Base-by-base conservation (phyloP, 2,329 filamentous ascomycete genomes). In the Calonectria ilicicola region DNA sequence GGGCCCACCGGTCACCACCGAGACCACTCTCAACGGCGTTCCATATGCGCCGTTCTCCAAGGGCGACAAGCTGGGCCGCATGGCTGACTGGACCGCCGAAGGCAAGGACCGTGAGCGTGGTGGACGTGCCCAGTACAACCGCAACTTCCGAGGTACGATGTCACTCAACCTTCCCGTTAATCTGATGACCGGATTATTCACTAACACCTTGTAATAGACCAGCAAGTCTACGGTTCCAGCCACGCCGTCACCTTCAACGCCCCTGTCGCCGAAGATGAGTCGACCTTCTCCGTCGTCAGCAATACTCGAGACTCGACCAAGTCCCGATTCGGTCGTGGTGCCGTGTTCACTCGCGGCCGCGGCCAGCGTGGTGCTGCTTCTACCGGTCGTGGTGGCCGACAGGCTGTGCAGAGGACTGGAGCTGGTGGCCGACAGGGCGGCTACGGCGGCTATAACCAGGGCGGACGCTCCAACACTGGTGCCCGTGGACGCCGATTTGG, bases 11-110 rank as follows among this genome's bases (percentile, higher is more conserved):
- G 91, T 93, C 78, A 93, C 95, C 73, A 91, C 88, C 80, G 95
- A 98, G 84, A 98, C 95, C 76, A 98, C 94, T 74, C 91, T 98
- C 81, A 93, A 98, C 83, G 97, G 97, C 83, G 95, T 98, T 63
- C 97, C 97, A 46, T 99, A 98, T 85, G 97, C 97, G 80, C 97
- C 97, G 74, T 99, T 97, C 89, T 98, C 96, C 78, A 99, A 99
- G 87, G 95, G 95, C 84, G 97, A 99, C 89, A 98, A 98, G 90
- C 90, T 99, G 73, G 97, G 97, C 82, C 96, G 97, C 84, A 98
- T 99, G 96, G 97, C 97, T 74, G 97, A 99, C 89, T 99, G 97
- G 97, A 98, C 96, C 21, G 83, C 92, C 60, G 97, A 98, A 83
- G 92, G 94, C 84, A 98, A 98, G 87, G 95, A 97, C 73, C 89